Conservation (phyloP, 805 yeast genomes). For the Kuraishia ogatae region DNA sequence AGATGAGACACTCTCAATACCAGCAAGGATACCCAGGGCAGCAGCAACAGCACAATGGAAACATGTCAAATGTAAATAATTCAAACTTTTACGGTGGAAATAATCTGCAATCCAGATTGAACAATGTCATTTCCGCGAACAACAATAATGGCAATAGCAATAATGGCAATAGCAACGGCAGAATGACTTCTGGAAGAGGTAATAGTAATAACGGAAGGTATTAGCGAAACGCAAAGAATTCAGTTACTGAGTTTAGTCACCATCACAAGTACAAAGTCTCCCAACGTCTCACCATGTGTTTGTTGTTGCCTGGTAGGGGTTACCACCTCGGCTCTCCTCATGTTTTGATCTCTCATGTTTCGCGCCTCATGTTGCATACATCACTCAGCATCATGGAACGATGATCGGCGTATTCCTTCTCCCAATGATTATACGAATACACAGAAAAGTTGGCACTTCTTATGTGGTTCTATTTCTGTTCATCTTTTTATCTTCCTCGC, state of each 20-base stretch:
- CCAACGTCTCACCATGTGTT: too few relatives aligned
- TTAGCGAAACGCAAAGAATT: not conserved
- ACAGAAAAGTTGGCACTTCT: not conserved
- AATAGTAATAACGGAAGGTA: not conserved
- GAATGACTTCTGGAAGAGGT: not conserved
- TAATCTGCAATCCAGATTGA: not conserved
- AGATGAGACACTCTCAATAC: conserved; percentile 6
- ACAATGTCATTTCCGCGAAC: not conserved
- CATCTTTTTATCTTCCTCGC: not conserved
- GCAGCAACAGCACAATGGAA: conserved; percentile 3
- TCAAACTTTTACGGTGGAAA: not conserved
- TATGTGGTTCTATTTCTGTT: not conserved
- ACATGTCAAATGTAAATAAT: not conserved
- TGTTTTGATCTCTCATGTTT: too few relatives aligned
- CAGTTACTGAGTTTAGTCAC: too few relatives aligned
- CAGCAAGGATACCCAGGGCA: conserved; percentile 2
- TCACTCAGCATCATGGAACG: too few relatives aligned
- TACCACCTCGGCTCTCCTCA: too few relatives aligned
- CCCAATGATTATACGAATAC: not conserved
- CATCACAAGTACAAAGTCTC: too few relatives aligned
- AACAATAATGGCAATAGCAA: not conserved
- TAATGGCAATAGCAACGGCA: not conserved
- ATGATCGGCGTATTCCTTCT: not conserved
- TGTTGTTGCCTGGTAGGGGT: too few relatives aligned
- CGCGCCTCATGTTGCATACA: too few relatives aligned